Evolutionary conservation across 2,329 filamentous ascomycete genomes (phyloP), one percentile per base, ranked within the genome.

Genomic region (Ramularia collo-cygni): DNA sequence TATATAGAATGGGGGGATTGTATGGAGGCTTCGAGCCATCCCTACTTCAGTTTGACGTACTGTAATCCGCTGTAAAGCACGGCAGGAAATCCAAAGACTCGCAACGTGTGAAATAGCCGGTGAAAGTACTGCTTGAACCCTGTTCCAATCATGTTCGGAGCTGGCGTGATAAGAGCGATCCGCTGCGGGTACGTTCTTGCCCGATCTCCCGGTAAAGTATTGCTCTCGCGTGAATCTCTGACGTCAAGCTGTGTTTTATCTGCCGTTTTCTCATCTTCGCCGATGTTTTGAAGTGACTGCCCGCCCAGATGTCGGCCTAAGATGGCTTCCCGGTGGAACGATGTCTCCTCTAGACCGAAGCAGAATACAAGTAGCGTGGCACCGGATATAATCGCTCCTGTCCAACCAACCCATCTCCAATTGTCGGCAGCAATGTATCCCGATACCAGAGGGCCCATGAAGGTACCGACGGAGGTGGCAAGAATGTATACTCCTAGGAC

Each of bases 31-130:
- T n/a, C n/a, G n/a, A n/a, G n/a, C n/a, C n/a, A n/a, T n/a, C n/a
- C n/a, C n/a, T n/a, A n/a, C n/a, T n/a, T n/a, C n/a, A n/a, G n/a
- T n/a, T n/a, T n/a, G n/a, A n/a, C n/a, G n/a, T n/a, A n/a, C 51
- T 77, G 74, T 16, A 77, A 56, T 7, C 75, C 74, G 2, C 73
- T 72, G 45, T 71, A 77, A 46, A 74, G 66, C 8, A 77, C 73
- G 1, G 74, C 74, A 0, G 75, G 75, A 43, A 77, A 77, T 2
- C 67, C 65, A 52, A 77, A 77, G 29, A 77, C 62, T n/a, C 72
- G 68, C 36, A 77, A 59, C 0, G 71, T 77, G 48, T 77, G 70
- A 48, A 69, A 71, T 2, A 78, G 62, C 2, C 74, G 73, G 28
- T 62, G 54, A 18, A 67, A 56, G 47, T 77, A 79, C 51, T 78